phyloP scores from a whole-genome alignment of 371 early-diverging fungal species.

The Mucor lusitanicus region DNA sequence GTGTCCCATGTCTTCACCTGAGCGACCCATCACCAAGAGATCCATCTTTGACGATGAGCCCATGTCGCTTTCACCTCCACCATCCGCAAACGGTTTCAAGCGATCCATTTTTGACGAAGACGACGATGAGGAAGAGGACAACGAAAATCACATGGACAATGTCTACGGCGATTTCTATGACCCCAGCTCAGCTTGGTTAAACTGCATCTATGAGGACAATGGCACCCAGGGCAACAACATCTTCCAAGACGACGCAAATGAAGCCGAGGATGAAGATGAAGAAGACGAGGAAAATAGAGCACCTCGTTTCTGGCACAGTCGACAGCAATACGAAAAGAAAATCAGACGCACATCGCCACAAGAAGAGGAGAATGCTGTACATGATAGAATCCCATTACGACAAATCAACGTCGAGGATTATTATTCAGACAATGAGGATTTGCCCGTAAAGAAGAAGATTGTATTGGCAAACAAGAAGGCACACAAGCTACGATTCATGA shows the following conservation, averaged over 20 bases:
- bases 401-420: conserved; percentile 16
- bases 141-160: neutral
- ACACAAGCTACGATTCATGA: conserved; percentile 14
- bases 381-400: conserved; percentile 16
- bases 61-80: neutral
- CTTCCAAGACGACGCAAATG: neutral
- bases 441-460: conserved; percentile 8
- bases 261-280: neutral
- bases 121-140: neutral
- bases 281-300: conserved; percentile 15
- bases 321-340: neutral
- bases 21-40: neutral
- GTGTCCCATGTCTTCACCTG: conserved; percentile 15
- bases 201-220: conserved; percentile 4
- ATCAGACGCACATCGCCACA: conserved; percentile 3
- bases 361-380: neutral
- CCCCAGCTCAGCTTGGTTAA: conserved; percentile 8
- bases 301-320: neutral
- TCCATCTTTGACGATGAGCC: conserved; percentile 16
- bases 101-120: neutral
- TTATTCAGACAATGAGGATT: conserved; percentile 12
- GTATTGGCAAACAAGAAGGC: neutral
- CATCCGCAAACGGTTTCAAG: neutral
- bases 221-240: neutral
- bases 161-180: conserved; percentile 2